Evolutionary conservation across 2,329 filamentous ascomycete species (phyloP).

Genomic region (Lecanosticta acicola): DNA sequence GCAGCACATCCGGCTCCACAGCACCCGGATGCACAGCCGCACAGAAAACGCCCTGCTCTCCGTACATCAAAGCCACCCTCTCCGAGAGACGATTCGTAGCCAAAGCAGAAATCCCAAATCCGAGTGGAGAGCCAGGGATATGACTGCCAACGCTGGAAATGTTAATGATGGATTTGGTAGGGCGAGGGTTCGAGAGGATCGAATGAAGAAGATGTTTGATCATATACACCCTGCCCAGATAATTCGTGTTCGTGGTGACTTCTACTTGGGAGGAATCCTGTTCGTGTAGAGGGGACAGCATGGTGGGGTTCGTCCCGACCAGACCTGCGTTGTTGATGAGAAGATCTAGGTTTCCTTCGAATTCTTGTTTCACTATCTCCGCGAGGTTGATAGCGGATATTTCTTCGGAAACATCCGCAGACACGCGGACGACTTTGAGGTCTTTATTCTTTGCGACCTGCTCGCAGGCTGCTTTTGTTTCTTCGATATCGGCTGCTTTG

Average conservation of each 20-base stretch:
- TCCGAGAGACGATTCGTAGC: neutral
- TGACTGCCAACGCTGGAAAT: slow-evolving; percentile 14
- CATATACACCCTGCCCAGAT: slow-evolving; percentile 38
- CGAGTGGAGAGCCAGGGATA: slow-evolving; percentile 36
- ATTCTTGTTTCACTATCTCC: slow-evolving; percentile 18
- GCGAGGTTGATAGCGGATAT: slow-evolving; percentile 28
- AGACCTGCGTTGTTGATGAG: slow-evolving; percentile 35
- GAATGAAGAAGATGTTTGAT: slow-evolving; percentile 42
- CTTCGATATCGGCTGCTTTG: slow-evolving; percentile 39
- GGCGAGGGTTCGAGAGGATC: slow-evolving; percentile 3
- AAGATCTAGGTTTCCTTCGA: slow-evolving; percentile 27
- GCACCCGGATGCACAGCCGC: slow-evolving; percentile 1
- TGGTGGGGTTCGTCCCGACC: slow-evolving; percentile 7
- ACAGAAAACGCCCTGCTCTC: neutral
- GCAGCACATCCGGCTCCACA: slow-evolving; percentile 2
- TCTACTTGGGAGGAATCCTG: slow-evolving; percentile 31
- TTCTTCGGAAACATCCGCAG: slow-evolving; percentile 37
- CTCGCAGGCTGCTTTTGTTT: slow-evolving; percentile 31
- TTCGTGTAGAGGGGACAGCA: slow-evolving; percentile 23
- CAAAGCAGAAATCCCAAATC: slow-evolving; percentile 18
- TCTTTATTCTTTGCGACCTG: slow-evolving; percentile 31
- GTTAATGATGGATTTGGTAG: slow-evolving; percentile 40
- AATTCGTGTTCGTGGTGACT: slow-evolving; percentile 42
- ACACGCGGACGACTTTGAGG: slow-evolving; percentile 40
- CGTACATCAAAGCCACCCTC: neutral